Conservation (phyloP, 2,329 filamentous ascomycete genomes). For the Lojkania enalia region DNA sequence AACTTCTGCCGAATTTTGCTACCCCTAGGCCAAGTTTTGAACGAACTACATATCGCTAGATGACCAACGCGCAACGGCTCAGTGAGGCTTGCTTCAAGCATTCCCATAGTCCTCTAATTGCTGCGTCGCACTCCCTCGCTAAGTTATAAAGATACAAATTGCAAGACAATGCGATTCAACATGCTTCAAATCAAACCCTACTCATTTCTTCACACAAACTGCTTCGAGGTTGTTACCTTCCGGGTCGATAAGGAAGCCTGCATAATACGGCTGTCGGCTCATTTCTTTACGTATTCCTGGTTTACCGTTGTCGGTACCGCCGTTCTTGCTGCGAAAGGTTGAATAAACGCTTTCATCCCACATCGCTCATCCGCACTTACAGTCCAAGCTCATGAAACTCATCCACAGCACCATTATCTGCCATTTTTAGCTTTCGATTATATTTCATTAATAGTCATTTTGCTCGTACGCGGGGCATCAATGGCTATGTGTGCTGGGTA, state of each 20-base stretch:
- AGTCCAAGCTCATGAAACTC: constrained; percentile 13
- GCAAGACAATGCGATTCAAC: no score
- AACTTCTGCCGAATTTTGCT: no score
- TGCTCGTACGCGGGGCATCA: constrained; percentile 15
- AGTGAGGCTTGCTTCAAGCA: no score
- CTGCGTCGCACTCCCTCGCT: no score
- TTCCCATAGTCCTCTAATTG: no score
- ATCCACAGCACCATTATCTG: constrained; percentile 17
- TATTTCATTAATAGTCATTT: background rate
- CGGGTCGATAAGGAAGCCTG: constrained; percentile 16
- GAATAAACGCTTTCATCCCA: background rate
- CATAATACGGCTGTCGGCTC: constrained; percentile 23
- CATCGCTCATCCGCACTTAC: constrained; percentile 6
- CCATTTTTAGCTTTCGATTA: constrained; percentile 2
- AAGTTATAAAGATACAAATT: no score
- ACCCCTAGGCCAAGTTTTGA: no score
- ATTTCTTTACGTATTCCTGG: constrained; percentile 19
- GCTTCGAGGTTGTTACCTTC: constrained; percentile 23
- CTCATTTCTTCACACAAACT: constrained; percentile 16
- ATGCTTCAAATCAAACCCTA: no score
- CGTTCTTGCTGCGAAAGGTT: constrained; percentile 12
- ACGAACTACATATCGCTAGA: no score
- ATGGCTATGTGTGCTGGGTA: constrained; percentile 18
- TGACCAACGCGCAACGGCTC: no score
- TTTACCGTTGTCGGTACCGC: constrained; percentile 17